Conservation (phyloP, 2,329 filamentous ascomycete genomes). For the Chrysoporthe austroafricana region DNA sequence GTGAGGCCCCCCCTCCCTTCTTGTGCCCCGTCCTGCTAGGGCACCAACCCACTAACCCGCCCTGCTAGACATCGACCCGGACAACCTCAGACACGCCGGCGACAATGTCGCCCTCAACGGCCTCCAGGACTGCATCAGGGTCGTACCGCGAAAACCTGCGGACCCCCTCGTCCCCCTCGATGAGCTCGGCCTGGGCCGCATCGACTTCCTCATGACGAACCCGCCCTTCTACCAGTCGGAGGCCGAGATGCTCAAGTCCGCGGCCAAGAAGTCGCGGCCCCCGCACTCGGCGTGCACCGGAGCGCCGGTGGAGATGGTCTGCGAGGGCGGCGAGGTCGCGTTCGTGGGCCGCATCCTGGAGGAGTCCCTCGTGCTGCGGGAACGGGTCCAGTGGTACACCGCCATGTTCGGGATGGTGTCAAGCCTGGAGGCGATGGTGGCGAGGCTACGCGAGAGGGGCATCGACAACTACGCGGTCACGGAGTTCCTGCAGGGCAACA, state of each 20-base stretch:
- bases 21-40: not conserved
- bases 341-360: constrained; percentile 78
- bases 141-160: constrained; percentile 58
- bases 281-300: constrained; percentile 79
- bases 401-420: constrained; percentile 84
- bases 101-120: constrained; percentile 70
- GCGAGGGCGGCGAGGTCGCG: constrained; percentile 73
- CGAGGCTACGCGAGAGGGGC: constrained; percentile 56
- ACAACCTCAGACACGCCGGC: constrained; percentile 67
- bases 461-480: constrained; percentile 83
- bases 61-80: constrained; percentile 71
- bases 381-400: constrained; percentile 82
- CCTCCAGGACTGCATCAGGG: constrained; percentile 64
- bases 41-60: constrained; percentile 27
- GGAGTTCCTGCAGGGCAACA: constrained; percentile 75
- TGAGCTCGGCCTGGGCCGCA: constrained; percentile 49
- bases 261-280: constrained; percentile 66
- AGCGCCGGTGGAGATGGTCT: constrained; percentile 83
- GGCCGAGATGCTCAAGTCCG: constrained; percentile 68
- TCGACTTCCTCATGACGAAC: constrained; percentile 92
- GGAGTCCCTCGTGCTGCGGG: constrained; percentile 40
- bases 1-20: constrained; percentile 33
- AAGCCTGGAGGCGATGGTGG: constrained; percentile 66
- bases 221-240: constrained; percentile 89
- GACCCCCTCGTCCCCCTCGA: constrained; percentile 68